Evolutionary conservation across 129 eudicot genomes (phyloP).

Genomic region (Escallonia rubra): DNA sequence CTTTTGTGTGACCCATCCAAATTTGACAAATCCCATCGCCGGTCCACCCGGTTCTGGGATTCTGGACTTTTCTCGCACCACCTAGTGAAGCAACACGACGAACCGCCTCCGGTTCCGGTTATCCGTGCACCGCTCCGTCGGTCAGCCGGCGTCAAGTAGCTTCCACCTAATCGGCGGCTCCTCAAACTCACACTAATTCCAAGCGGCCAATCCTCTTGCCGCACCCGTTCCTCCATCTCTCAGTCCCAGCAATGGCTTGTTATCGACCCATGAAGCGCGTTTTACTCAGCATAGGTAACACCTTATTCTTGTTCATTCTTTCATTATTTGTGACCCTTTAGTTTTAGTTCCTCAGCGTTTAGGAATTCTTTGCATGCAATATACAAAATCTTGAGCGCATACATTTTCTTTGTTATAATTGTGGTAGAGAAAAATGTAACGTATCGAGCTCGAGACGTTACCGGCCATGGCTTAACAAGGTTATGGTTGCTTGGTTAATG

Average conservation of each 20-base stretch:
- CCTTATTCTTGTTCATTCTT: not conserved
- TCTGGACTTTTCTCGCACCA: too few species aligned
- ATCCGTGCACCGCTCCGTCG: not conserved
- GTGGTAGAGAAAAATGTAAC: not conserved
- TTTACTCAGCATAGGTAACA: slow-evolving; percentile 20
- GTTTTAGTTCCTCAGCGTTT: not conserved
- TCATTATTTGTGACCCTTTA: not conserved
- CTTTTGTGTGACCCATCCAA: too few species aligned
- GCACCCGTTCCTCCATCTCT: not conserved
- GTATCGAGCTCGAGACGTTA: too few species aligned
- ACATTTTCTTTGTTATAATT: not conserved
- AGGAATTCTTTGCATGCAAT: not conserved
- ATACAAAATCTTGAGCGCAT: not conserved
- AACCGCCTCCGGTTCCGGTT: not conserved
- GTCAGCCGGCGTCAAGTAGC: not conserved
- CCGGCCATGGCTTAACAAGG: too few species aligned
- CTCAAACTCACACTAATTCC: not conserved
- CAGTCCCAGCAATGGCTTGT: slow-evolving; percentile 4
- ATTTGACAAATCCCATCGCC: too few species aligned
- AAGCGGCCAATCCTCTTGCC: not conserved
- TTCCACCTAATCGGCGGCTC: not conserved
- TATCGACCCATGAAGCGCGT: slow-evolving; percentile 25
- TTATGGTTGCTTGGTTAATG: too few species aligned
- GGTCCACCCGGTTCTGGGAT: too few species aligned
- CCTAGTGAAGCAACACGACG: too few species aligned